Evolutionary conservation across 2,329 filamentous ascomycete species (phyloP), one percentile per base, ranked within the genome.

Genomic region (Rutstroemia sp.): DNA sequence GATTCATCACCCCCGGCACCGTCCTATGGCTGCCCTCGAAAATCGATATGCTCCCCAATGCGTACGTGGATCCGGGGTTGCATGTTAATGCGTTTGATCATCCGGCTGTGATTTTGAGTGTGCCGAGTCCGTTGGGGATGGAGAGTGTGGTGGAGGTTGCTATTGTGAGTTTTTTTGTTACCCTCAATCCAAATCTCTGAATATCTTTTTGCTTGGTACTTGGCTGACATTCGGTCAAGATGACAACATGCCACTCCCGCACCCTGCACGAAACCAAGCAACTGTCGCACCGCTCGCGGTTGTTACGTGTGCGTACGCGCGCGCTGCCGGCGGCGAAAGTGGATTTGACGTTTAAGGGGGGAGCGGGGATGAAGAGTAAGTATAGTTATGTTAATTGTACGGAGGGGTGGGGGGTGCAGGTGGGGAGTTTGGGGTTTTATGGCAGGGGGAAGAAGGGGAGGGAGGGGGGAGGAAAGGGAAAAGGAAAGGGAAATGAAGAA

Each of bases 31-130:
- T 56, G 5, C 54, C 48, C 0, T n/a, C 48, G 1, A 56, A 52
- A 18, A 5, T 8, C 4, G 18, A 49, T 47, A 45, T 56, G 2
- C 39, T 56, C 2, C 30, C 30, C 3, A 19, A 44, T 27, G 47
- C 48, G 4, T 39, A 30, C 10, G 41, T 52, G 1, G 54, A 56
- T 52, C 21, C 47, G 4, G 25, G 45, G 6, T 21, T 56, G 14
- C 54, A 56, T 21, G 27, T 30, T 1, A 52, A 52, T 52, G 54
- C 54, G 4, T 56, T 52, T 23, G 54, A 56, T 38, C 54, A 56
- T 18, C 54, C 54, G 12, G 54, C 54, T 1, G 41, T 56, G 1
- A 41, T 56, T 4, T 16, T 56, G 12, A 52, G 25, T 19, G 21
- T 25, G 19, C 48, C 48, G 12, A 45, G 37, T 19, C 27, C 48